phyloP scores from a whole-genome alignment of 2,329 filamentous ascomycete genomes.

The Annulohypoxylon truncatum region DNA sequence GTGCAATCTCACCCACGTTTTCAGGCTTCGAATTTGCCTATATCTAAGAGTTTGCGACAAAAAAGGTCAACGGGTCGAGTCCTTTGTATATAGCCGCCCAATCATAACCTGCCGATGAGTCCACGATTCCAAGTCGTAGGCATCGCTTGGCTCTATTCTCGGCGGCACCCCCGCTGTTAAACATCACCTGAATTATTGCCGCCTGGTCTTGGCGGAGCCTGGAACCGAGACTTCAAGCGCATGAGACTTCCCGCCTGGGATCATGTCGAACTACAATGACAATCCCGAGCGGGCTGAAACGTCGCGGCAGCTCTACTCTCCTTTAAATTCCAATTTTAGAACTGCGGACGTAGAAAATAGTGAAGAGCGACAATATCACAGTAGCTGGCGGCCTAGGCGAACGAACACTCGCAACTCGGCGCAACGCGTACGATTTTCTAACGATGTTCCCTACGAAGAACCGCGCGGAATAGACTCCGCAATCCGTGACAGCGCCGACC shows the following conservation, averaged over 20 bases:
- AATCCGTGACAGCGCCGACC: conserved; percentile 1
- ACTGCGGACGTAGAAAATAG: background rate
- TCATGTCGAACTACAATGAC: conserved; percentile 37
- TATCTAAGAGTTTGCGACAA: conserved; percentile 25
- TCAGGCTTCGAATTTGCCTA: conserved; percentile 33
- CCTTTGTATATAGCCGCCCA: conserved; percentile 36
- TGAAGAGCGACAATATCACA: conserved; percentile 19
- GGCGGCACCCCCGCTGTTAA: conserved; percentile 23
- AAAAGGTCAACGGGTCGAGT: conserved; percentile 10
- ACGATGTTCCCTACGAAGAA: conserved; percentile 20
- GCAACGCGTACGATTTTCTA: conserved; percentile 32
- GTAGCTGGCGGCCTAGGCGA: conserved; percentile 30
- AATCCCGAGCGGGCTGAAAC: conserved; percentile 28
- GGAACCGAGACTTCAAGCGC: conserved; percentile 26
- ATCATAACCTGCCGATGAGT: conserved; percentile 33
- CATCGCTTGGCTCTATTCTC: conserved; percentile 28
- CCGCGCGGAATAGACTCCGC: conserved; percentile 24
- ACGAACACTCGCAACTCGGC: conserved; percentile 31
- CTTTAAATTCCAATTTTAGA: conserved; percentile 21
- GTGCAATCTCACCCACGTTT: conserved; percentile 3
- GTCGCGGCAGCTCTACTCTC: conserved; percentile 27
- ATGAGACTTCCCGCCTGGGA: conserved; percentile 24
- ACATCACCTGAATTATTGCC: conserved; percentile 34
- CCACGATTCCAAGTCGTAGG: conserved; percentile 29
- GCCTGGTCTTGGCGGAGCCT: conserved; percentile 25